phyloP scores from a whole-genome alignment of 140 eudicot species.

The Oenanthe javanica region DNA sequence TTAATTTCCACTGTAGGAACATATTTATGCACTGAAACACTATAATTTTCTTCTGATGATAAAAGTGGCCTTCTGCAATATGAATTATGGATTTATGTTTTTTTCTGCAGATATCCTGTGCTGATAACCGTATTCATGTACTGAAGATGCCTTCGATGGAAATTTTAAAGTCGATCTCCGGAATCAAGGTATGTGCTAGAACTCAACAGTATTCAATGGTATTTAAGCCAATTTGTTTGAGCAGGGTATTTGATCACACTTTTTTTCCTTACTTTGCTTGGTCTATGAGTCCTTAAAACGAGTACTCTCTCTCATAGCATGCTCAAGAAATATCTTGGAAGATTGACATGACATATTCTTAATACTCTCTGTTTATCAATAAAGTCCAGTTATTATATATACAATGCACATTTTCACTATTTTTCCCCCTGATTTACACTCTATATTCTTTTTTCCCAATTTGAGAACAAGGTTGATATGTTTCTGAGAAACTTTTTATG shows the following conservation, averaged over 20 bases:
- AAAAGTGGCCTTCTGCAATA: slow-evolving; percentile 1
- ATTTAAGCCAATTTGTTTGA: not conserved
- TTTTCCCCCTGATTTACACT: not conserved
- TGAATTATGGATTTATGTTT: slow-evolving; percentile 16
- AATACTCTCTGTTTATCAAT: not conserved
- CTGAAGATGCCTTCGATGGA: slow-evolving; percentile 82
- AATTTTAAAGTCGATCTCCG: slow-evolving; percentile 70
- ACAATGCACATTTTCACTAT: not conserved
- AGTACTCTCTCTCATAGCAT: not conserved
- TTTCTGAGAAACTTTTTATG: not conserved
- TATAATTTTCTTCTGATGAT: slow-evolving; percentile 1
- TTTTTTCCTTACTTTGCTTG: too few relatives aligned
- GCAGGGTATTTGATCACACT: not conserved
- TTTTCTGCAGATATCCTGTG: slow-evolving; percentile 72
- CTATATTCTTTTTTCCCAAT: not conserved
- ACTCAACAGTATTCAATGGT: not conserved
- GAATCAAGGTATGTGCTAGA: slow-evolving; percentile 59
- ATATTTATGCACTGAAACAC: not conserved
- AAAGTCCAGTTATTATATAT: not conserved
- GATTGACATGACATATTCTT: not conserved
- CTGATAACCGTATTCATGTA: slow-evolving; percentile 75
- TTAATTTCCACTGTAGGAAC: slow-evolving; percentile 59
- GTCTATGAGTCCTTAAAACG: not conserved
- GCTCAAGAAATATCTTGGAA: not conserved
- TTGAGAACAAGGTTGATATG: not conserved